These are phyloP conservation scores for Corrigiola litoralis DNA, from an alignment of 179 eudicot species.

Conservation along the genomic window DNA sequence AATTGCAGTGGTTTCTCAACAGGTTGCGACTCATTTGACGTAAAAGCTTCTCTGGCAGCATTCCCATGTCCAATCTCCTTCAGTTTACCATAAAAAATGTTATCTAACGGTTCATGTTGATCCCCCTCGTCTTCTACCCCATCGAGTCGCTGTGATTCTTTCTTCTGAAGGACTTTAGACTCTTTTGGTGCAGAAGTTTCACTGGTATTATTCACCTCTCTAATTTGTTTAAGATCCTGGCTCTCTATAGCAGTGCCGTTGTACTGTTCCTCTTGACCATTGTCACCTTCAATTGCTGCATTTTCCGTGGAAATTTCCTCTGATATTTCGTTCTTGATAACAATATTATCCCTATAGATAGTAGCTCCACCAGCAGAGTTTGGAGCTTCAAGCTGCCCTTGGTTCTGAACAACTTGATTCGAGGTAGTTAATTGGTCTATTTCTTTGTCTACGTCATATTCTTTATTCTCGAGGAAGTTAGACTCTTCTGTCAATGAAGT, in stretches of 20 bases:
- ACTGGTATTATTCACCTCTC: neutral
- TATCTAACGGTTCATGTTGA: conserved; percentile 6
- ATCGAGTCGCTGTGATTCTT: neutral
- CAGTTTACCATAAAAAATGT: neutral
- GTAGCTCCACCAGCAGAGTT: neutral
- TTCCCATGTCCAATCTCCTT: neutral
- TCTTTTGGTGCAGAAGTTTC: conserved; percentile 14
- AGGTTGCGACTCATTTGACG: conserved; percentile 1
- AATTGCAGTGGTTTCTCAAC: conserved; percentile 9
- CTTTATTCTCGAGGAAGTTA: neutral
- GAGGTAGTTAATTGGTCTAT: neutral
- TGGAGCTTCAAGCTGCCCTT: neutral
- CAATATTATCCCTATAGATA: neutral
- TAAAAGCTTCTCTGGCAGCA: conserved; percentile 1
- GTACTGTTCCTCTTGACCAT: conserved; percentile 2
- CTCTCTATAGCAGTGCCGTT: conserved; percentile 13
- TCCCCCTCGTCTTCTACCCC: conserved; percentile 1
- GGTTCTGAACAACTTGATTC: neutral
- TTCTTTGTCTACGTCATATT: neutral
- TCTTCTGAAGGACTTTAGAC: conserved; percentile 14
- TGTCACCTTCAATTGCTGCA: conserved; percentile 17
- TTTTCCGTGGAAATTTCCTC: conserved; percentile 15
- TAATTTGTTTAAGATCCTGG: conserved; percentile 15
- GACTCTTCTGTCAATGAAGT: conserved; percentile 24
- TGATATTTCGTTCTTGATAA: conserved; percentile 12